Conservation (phyloP, 495 filamentous ascomycete genomes). For the Massariosphaeria phaeospora region DNA sequence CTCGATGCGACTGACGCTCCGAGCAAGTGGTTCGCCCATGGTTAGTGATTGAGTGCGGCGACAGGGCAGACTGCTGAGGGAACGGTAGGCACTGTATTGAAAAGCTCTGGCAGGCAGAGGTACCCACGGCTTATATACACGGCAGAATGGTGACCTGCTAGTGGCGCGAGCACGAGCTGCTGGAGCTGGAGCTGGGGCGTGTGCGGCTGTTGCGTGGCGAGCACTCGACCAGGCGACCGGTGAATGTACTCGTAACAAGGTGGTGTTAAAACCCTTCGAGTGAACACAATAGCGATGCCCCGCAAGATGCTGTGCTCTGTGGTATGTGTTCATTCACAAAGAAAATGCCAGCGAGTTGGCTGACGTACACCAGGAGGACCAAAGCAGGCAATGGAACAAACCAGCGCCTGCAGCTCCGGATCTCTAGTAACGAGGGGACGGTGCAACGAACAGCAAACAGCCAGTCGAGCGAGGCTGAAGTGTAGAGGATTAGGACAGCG, state of each 20-base stretch:
- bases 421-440: background rate
- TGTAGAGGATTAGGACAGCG: background rate
- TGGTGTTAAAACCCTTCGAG: too few relatives aligned
- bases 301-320: conserved; percentile 6
- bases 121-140: conserved; percentile 6
- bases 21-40: conserved; percentile 28
- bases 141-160: background rate
- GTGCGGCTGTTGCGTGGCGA: background rate
- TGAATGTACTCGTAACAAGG: background rate
- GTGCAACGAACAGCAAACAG: background rate
- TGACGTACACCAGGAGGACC: background rate
- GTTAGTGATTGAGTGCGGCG: conserved; percentile 4
- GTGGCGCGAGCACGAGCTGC: conserved; percentile 2
- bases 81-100: background rate
- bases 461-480: background rate
- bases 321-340: conserved; percentile 22
- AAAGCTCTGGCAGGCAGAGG: conserved; percentile 8
- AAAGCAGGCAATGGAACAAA: background rate
- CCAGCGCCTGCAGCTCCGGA: background rate
- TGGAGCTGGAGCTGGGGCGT: too few relatives aligned
- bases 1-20: conserved; percentile 56
- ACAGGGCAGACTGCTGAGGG: conserved; percentile 3
- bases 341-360: conserved; percentile 5
- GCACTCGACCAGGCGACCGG: background rate
- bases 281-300: background rate